phyloP scores from a whole-genome alignment of 2,329 filamentous ascomycete species.

The Colletotrichum tamarilloi region DNA sequence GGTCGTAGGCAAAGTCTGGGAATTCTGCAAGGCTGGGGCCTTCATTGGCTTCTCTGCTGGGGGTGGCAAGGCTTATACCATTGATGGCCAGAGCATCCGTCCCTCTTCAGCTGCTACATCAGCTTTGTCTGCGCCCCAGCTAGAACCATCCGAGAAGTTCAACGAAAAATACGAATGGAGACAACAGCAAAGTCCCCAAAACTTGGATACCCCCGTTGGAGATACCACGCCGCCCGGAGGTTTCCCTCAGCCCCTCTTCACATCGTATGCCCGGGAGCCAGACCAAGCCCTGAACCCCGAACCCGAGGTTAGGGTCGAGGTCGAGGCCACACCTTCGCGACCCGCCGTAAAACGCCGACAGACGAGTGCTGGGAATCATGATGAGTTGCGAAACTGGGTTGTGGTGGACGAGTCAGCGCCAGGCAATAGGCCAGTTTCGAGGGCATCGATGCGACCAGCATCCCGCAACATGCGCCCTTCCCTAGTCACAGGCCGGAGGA shows the following conservation, averaged over 20 bases:
- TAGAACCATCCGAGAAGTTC: neutral
- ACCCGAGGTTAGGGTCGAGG: constrained; percentile 44
- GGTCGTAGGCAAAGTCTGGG: constrained; percentile 82
- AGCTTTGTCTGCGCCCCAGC: neutral
- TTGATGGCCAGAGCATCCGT: constrained; percentile 45
- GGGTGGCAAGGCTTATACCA: constrained; percentile 77
- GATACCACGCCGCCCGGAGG: constrained; percentile 36
- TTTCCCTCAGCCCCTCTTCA: constrained; percentile 45
- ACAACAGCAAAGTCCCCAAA: neutral
- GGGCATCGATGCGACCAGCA: constrained; percentile 30
- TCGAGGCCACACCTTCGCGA: constrained; percentile 55
- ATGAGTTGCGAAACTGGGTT: constrained; percentile 78
- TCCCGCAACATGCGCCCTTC: constrained; percentile 42
- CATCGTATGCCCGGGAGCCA: constrained; percentile 42
- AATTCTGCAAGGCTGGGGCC: constrained; percentile 80
- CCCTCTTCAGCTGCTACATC: neutral
- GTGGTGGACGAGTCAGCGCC: constrained; percentile 63
- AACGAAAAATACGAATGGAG: neutral
- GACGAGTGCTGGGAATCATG: constrained; percentile 56
- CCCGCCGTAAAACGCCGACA: constrained; percentile 66
- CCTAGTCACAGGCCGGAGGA: constrained; percentile 53
- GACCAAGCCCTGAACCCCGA: constrained; percentile 40
- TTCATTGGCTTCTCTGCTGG: constrained; percentile 91
- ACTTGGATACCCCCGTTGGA: neutral
- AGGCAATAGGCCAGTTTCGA: constrained; percentile 10